These are phyloP conservation scores for Cucurbita pepo DNA, from an alignment of 306 rosid genomes.

Conservation along the genomic window DNA sequence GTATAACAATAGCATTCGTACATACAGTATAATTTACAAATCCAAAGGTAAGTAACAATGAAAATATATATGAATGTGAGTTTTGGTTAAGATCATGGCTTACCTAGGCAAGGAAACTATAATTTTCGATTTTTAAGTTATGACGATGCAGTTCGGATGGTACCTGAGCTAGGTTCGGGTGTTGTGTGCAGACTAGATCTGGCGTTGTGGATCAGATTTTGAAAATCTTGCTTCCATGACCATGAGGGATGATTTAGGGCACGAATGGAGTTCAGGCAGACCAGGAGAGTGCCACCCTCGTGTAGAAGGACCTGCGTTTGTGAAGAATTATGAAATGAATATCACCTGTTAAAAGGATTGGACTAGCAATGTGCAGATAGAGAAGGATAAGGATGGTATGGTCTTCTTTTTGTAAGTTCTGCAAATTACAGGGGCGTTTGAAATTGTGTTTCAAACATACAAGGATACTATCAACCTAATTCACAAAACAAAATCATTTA, in stretches of 20 bases:
- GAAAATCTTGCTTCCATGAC: slow-evolving; percentile 71
- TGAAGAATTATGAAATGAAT: background rate
- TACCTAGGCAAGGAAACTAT: background rate
- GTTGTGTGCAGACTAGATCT: slow-evolving; percentile 23
- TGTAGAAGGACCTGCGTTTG: slow-evolving; percentile 79
- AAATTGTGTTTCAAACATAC: background rate
- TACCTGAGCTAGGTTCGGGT: slow-evolving; percentile 9
- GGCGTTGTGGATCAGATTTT: slow-evolving; percentile 17
- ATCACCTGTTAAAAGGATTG: background rate
- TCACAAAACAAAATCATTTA: background rate
- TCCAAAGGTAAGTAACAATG: background rate
- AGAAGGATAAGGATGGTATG: background rate
- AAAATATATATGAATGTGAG: background rate
- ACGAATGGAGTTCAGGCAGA: slow-evolving; percentile 86
- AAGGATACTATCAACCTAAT: background rate
- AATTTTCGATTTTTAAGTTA: slow-evolving; percentile 11
- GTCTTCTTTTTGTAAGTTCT: background rate
- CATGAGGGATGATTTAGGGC: slow-evolving; percentile 69
- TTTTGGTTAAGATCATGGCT: background rate
- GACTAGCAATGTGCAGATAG: background rate
- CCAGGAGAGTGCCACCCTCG: slow-evolving; percentile 92
- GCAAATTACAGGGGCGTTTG: background rate
- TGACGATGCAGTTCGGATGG: slow-evolving; percentile 22
- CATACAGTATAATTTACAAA: background rate
- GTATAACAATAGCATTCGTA: background rate